Conservation (phyloP, 2,329 filamentous ascomycete species). For the Fusarium albidum region DNA sequence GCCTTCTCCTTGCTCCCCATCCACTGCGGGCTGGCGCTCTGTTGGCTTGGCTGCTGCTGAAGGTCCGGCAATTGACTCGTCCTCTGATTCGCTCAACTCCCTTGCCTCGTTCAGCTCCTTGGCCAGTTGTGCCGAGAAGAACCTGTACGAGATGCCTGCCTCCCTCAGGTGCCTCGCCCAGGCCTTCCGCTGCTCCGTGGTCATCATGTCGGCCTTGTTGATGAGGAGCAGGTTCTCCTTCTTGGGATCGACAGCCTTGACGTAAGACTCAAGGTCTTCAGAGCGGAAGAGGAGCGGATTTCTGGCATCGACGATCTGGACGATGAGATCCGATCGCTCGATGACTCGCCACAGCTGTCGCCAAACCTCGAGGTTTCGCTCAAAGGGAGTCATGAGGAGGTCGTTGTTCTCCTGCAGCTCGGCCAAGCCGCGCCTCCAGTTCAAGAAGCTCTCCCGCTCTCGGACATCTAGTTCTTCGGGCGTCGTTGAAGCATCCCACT, state of each 20-base stretch:
- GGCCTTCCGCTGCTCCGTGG: constrained; percentile 76
- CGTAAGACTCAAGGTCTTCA: constrained; percentile 91
- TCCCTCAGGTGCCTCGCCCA: constrained; percentile 90
- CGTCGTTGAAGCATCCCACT: constrained; percentile 89
- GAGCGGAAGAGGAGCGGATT: constrained; percentile 95
- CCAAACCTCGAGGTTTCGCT: constrained; percentile 98
- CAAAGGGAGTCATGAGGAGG: constrained; percentile 95
- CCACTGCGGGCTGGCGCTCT: constrained; percentile 20
- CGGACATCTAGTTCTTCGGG: constrained; percentile 79
- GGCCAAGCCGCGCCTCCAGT: constrained; percentile 90
- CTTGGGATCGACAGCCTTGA: constrained; percentile 86
- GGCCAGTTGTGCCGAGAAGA: constrained; percentile 93
- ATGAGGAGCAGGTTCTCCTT: constrained; percentile 94
- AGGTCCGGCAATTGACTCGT: constrained; percentile 41
- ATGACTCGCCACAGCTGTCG: constrained; percentile 98
- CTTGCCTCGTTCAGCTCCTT: constrained; percentile 86
- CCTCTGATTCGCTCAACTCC: constrained; percentile 58
- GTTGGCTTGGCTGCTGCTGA: constrained; percentile 34
- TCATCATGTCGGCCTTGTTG: constrained; percentile 99
- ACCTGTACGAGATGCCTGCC: constrained; percentile 86
- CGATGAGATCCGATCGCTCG: constrained; percentile 91
- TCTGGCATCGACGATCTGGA: constrained; percentile 97
- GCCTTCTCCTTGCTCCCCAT: constrained; percentile 39
- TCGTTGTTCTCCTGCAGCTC: constrained; percentile 95
- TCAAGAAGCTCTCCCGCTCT: constrained; percentile 82